Conservation (phyloP, 345 rosid species). For the Salix udensis region DNA sequence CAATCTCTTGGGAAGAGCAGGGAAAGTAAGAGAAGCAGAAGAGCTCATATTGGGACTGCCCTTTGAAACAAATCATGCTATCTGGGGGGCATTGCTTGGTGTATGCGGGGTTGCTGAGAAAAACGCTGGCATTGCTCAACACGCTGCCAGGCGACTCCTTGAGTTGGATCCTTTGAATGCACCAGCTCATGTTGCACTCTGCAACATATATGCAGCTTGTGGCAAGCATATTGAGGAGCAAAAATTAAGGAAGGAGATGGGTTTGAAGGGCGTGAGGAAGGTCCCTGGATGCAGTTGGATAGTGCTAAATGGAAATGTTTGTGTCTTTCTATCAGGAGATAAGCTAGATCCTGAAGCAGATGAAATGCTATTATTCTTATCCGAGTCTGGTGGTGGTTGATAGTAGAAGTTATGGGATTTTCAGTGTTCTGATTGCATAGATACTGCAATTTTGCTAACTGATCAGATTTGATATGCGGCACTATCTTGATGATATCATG, state of each 20-base stretch:
- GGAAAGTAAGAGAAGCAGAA: constrained; percentile 50
- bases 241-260: constrained; percentile 62
- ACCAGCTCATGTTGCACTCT: constrained; percentile 61
- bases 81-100: constrained; percentile 63
- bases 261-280: constrained; percentile 70
- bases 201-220: constrained; percentile 56
- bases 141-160: constrained; percentile 46
- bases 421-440: neutral
- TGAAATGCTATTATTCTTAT: constrained; percentile 37
- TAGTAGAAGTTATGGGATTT: neutral
- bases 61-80: constrained; percentile 30
- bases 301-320: constrained; percentile 43
- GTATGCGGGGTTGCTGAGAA: constrained; percentile 43
- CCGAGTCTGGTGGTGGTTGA: constrained; percentile 20
- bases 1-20: constrained; percentile 52
- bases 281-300: constrained; percentile 84
- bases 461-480: neutral
- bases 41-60: constrained; percentile 39
- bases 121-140: constrained; percentile 39
- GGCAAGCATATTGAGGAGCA: constrained; percentile 54
- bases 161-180: constrained; percentile 62
- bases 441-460: too few relatives aligned
- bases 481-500: constrained; percentile 23
- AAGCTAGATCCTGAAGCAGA: constrained; percentile 29
- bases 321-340: constrained; percentile 61